Percentiles rank a stretch among this genome's conserved stretches.
These are phyloP conservation scores for Paxillus involutus DNA, from an alignment of 768 basidiomycete genomes.

Conservation along the genomic window DNA sequence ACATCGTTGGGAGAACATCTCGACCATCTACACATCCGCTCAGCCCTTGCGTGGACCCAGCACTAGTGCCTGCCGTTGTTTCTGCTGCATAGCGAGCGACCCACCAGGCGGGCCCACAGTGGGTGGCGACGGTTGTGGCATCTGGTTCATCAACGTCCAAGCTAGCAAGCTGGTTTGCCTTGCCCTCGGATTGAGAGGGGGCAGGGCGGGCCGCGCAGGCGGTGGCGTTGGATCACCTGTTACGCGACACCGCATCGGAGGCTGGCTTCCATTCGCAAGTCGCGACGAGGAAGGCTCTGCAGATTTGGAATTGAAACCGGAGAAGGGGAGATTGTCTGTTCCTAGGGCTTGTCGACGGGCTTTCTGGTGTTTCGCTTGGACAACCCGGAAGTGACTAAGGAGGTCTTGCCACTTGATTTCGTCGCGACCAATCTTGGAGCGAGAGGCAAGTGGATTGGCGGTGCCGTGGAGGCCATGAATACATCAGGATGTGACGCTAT, in stretches of 20 bases:
- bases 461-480: conserved; percentile 32
- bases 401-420: conserved; percentile 99
- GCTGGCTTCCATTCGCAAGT: conserved; percentile 30
- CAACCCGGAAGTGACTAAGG: conserved; percentile 84
- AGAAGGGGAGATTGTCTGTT: conserved; percentile 55
- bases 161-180: conserved; percentile 46
- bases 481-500: neutral
- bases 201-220: conserved; percentile 48
- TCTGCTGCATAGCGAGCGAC: conserved; percentile 32
- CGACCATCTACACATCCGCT: neutral
- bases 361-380: conserved; percentile 92
- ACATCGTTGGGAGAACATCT: neutral
- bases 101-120: conserved; percentile 9
- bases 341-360: conserved; percentile 77
- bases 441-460: conserved; percentile 42
- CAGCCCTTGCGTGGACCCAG: conserved; percentile 34
- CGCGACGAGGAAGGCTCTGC: conserved; percentile 20
- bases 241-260: conserved; percentile 59
- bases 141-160: conserved; percentile 36
- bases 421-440: conserved; percentile 78
- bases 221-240: conserved; percentile 44
- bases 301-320: conserved; percentile 37
- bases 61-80: conserved; percentile 42
- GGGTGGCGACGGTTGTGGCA: conserved; percentile 30
- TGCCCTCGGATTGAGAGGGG: conserved; percentile 73